Evolutionary conservation across 805 yeast genomes (phyloP).

Genomic region (Diddensiella santjacobensis): DNA sequence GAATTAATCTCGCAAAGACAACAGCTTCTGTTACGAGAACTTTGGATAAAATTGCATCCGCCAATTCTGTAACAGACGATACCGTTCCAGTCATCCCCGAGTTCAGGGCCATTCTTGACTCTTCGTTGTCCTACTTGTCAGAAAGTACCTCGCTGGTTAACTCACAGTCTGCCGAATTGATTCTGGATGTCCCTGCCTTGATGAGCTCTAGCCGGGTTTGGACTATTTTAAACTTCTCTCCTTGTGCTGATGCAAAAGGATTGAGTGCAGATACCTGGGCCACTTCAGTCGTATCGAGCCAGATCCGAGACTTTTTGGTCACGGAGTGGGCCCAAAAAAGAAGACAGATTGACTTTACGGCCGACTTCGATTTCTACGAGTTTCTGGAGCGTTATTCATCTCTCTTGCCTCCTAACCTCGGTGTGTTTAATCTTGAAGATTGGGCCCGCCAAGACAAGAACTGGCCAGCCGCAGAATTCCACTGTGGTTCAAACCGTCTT

Average conservation of each 20-base stretch:
- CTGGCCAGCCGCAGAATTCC: constrained; percentile 34
- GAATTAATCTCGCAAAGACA: constrained; percentile 28
- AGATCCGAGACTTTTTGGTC: constrained; percentile 35
- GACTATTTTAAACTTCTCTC: constrained; percentile 33
- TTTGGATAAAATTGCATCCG: constrained; percentile 10
- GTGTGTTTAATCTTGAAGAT: constrained; percentile 27
- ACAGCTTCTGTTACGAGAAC: constrained; percentile 20
- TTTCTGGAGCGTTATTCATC: constrained; percentile 34
- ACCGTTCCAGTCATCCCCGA: constrained; percentile 18
- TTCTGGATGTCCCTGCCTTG: constrained; percentile 11
- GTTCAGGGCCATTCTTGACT: constrained; percentile 23
- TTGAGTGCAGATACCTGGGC: constrained; percentile 33
- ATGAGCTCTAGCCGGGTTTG: constrained; percentile 34
- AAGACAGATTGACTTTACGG: constrained; percentile 35
- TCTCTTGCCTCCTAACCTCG: constrained; percentile 30
- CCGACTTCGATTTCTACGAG: constrained; percentile 39
- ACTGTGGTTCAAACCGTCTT: constrained; percentile 34
- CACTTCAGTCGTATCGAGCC: constrained; percentile 34
- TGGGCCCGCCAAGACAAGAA: constrained; percentile 36
- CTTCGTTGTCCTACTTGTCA: constrained; percentile 28
- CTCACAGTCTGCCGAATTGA: constrained; percentile 1
- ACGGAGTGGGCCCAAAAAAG: constrained; percentile 38
- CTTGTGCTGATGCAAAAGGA: constrained; percentile 27
- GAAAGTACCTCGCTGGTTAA: constrained; percentile 1
- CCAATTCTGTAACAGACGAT: constrained; percentile 6